Conservation (phyloP, 2,329 filamentous ascomycete species). For the Stemphylium lycopersici region DNA sequence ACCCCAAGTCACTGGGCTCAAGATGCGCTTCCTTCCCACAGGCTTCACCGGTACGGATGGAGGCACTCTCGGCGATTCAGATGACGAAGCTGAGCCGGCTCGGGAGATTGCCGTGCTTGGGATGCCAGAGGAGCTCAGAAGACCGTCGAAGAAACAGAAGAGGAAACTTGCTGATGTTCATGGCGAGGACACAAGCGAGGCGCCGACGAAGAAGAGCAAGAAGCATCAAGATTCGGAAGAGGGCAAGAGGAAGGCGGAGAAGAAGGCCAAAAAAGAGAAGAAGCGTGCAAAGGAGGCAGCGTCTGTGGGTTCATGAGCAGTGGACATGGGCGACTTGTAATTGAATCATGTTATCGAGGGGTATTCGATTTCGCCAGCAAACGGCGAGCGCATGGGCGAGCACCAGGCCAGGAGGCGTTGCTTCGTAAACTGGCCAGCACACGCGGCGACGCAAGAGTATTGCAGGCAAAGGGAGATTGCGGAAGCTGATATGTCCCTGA, state of each 20-base stretch:
- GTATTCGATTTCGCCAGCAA: background rate
- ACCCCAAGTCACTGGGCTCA: conserved; percentile 70
- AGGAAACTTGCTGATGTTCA: conserved; percentile 46
- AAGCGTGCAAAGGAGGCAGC: conserved; percentile 40
- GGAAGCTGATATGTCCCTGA: background rate
- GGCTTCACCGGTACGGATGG: conserved; percentile 59
- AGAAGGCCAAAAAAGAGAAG: conserved; percentile 47
- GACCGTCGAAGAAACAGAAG: conserved; percentile 46
- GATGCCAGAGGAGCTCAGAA: conserved; percentile 29
- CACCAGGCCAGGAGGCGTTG: background rate
- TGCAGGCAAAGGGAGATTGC: background rate
- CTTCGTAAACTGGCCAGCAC: background rate
- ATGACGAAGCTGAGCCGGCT: conserved; percentile 52
- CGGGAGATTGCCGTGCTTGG: conserved; percentile 29
- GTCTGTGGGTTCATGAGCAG: conserved; percentile 22
- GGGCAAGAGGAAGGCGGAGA: conserved; percentile 47
- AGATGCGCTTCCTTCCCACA: conserved; percentile 70
- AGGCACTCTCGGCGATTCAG: conserved; percentile 52
- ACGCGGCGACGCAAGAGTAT: background rate
- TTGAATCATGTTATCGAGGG: background rate
- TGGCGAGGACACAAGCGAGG: conserved; percentile 32
- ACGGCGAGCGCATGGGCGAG: background rate
- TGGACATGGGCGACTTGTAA: background rate
- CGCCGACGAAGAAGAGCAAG: conserved; percentile 48
- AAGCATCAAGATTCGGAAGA: conserved; percentile 45